A percentile compares a stretch with the other conserved stretches of the same genome.
These are phyloP conservation scores for Apiospora hydei DNA, from an alignment of 2,329 filamentous ascomycete species.

Conservation along the genomic window DNA sequence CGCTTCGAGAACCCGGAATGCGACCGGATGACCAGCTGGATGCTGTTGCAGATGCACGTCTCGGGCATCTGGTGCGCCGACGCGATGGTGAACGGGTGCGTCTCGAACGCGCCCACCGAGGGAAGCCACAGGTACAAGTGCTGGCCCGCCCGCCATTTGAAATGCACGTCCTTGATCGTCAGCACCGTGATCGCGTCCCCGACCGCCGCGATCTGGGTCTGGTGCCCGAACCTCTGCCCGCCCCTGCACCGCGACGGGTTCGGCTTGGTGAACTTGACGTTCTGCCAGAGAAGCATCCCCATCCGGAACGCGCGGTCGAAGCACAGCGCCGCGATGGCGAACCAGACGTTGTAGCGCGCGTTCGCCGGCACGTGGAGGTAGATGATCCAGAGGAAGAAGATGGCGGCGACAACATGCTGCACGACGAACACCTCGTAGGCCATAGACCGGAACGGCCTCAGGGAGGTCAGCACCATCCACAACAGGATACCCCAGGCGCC, in stretches of 20 bases:
- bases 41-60: slow-evolving; percentile 63
- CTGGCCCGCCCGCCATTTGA: slow-evolving; percentile 66
- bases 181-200: slow-evolving; percentile 62
- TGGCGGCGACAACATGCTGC: slow-evolving; percentile 70
- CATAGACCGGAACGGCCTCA: slow-evolving; percentile 69
- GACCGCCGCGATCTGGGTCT: slow-evolving; percentile 55
- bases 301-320: slow-evolving; percentile 67
- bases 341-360: slow-evolving; percentile 70
- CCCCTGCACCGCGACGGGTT: slow-evolving; percentile 54
- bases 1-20: slow-evolving; percentile 65
- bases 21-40: slow-evolving; percentile 64
- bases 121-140: slow-evolving; percentile 69
- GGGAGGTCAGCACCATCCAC: slow-evolving; percentile 70
- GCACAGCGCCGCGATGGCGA: slow-evolving; percentile 66
- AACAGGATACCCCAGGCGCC: slow-evolving; percentile 71
- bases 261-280: slow-evolving; percentile 51
- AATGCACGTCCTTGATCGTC: slow-evolving; percentile 66
- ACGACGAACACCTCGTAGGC: slow-evolving; percentile 74
- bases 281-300: slow-evolving; percentile 58
- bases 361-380: slow-evolving; percentile 68
- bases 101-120: slow-evolving; percentile 59
- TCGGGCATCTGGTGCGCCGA: slow-evolving; percentile 58
- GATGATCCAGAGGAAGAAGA: slow-evolving; percentile 68
- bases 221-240: slow-evolving; percentile 59
- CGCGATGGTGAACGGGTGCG: slow-evolving; percentile 70